A percentile compares a stretch with the other conserved stretches of the same genome.
Conservation (phyloP, 805 yeast species). For the Metschnikowia reukaufii region DNA sequence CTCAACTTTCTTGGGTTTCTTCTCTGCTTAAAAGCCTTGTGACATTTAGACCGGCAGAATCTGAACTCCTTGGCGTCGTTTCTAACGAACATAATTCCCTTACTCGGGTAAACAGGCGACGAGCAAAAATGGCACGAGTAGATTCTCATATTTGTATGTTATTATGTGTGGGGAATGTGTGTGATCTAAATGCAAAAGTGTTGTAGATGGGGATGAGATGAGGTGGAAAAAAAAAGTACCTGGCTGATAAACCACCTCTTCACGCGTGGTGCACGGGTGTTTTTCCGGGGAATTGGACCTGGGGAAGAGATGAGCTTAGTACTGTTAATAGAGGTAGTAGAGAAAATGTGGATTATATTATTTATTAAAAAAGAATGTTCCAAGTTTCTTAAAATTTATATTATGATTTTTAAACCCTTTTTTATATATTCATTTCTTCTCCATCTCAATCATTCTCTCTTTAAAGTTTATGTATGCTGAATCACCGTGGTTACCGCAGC, state of each 20-base stretch:
- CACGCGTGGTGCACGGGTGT: conserved; percentile 20
- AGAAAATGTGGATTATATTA: too few species aligned
- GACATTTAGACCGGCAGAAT: conserved; percentile 97
- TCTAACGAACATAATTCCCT: conserved; percentile 96
- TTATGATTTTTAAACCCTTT: too few species aligned
- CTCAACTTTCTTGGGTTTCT: conserved; percentile 96
- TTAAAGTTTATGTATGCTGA: too few species aligned
- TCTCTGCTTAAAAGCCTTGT: conserved; percentile 94
- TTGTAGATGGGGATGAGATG: conserved; percentile 18
- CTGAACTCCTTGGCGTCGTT: conserved; percentile 97
- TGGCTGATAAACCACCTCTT: conserved; percentile 3
- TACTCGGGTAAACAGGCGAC: conserved; percentile 83
- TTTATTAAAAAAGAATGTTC: too few species aligned
- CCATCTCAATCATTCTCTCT: too few species aligned
- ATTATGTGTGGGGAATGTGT: conserved; percentile 5
- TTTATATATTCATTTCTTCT: background rate
- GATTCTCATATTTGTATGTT: conserved; percentile 62
- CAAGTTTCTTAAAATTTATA: too few species aligned
- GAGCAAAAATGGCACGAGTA: conserved; percentile 96
- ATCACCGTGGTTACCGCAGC: background rate
- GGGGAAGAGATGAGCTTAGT: conserved; percentile 3
- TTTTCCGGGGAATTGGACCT: background rate
- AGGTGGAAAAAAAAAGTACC: conserved; percentile 13
- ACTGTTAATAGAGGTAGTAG: too few species aligned
- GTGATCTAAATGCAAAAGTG: conserved; percentile 9